These are phyloP conservation scores for Fonsecaea erecta DNA, from an alignment of 2,329 filamentous ascomycete genomes.

Conservation along the genomic window DNA sequence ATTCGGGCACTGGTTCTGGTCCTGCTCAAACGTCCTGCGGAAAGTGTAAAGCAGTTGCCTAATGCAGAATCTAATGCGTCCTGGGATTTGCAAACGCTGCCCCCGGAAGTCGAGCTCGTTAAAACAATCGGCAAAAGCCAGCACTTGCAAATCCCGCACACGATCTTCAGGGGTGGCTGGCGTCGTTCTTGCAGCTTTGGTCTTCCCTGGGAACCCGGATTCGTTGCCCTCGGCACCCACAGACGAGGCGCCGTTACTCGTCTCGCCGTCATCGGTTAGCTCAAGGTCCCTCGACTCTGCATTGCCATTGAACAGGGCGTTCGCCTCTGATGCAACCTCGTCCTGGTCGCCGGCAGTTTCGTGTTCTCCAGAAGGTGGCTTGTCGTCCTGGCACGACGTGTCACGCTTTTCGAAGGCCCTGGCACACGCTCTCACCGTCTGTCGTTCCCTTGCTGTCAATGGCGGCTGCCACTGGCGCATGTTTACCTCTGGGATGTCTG, in stretches of 20 bases:
- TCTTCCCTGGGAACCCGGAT: background rate
- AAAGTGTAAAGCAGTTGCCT: background rate
- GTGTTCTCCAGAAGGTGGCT: background rate
- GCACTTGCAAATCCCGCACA: background rate
- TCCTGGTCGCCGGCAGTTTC: background rate
- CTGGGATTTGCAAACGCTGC: too few species aligned
- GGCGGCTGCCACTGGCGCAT: slow-evolving; percentile 11
- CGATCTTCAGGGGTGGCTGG: background rate
- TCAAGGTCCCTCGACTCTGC: too few species aligned
- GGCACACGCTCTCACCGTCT: slow-evolving; percentile 4
- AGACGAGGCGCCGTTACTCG: background rate
- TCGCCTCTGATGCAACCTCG: background rate
- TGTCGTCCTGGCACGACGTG: background rate
- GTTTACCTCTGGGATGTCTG: slow-evolving; percentile 4
- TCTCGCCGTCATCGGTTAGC: background rate
- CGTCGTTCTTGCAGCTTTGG: background rate
- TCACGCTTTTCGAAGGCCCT: background rate
- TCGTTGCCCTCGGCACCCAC: background rate
- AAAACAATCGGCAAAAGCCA: background rate
- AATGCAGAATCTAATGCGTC: too few species aligned
- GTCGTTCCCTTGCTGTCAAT: background rate
- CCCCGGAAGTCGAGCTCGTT: background rate
- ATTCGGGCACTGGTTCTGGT: too few species aligned
- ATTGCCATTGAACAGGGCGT: too few species aligned
- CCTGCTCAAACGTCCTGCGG: too few species aligned